Conservation (phyloP, 129 eudicot genomes). For the Tagetes erecta region DNA sequence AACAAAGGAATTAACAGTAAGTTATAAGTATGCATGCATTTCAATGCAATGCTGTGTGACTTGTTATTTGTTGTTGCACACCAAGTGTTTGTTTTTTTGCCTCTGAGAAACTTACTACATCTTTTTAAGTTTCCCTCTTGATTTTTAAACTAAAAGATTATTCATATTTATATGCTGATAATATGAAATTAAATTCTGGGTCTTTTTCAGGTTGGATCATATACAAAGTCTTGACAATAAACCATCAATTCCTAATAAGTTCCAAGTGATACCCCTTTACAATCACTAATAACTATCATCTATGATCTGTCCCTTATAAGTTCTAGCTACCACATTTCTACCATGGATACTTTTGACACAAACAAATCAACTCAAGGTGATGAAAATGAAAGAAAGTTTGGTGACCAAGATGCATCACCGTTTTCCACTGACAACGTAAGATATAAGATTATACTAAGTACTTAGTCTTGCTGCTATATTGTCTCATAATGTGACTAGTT, state of each 20-base stretch:
- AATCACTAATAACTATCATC: not conserved
- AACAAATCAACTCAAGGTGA: not conserved
- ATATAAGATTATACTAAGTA: not conserved
- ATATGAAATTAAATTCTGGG: not conserved
- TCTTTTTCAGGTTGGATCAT: not conserved
- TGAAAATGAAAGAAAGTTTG: slow-evolving; percentile 10
- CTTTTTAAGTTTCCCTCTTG: not conserved
- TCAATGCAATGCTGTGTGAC: not conserved
- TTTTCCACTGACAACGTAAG: slow-evolving; percentile 21
- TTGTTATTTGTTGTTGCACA: not conserved
- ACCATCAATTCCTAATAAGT: not conserved
- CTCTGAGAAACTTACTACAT: not conserved
- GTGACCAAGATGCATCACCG: not conserved
- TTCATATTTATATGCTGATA: not conserved
- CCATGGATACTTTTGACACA: not conserved
- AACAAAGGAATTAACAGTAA: not conserved
- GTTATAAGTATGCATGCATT: not conserved
- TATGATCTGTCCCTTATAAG: not conserved
- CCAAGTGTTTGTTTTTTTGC: slow-evolving; percentile 12
- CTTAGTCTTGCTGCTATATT: not conserved
- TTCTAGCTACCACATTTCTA: not conserved
- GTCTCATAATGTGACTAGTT: not conserved
- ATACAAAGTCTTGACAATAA: not conserved
- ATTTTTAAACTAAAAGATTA: not conserved
- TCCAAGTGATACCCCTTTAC: not conserved